Base-by-base conservation (phyloP, 108 stramenopile genomes). In the Pseudonitzschia pungens region DNA sequence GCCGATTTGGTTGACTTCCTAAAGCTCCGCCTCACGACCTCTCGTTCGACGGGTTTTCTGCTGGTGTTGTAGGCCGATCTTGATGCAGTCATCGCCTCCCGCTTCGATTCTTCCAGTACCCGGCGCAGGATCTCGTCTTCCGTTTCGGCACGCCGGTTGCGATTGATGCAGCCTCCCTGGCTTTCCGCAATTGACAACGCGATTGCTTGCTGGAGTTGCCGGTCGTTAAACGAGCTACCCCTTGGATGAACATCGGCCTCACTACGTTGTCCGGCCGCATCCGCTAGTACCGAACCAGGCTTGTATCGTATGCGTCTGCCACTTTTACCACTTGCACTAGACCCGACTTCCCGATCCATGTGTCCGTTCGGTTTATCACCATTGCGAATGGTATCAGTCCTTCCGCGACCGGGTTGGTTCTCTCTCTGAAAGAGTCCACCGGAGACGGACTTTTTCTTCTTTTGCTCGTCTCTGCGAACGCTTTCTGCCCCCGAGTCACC, bases 201-300 rank as follows among this genome's bases (percentile, higher is more conserved):
- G 68, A 79, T 79, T 10, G 78, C 78, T 29, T 73, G 50, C 44
- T 79, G 72, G 28, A 79, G 45, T 21, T 64, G 68, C 11, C 57
- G 65, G 54, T 79, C 73, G 57, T 26, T 58, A 24, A 26, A 31
- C 14, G 43, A 0, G 20, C 21, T 24, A 45, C 43, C 32, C 12
- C 42, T 65, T 20, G 20, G 20, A 14, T 21, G n/a, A 14, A 10
- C 24, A 15, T 24, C 15, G 8, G n/a, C 24, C 10, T 54, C 24
- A 21, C 14, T 36, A 65, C 7, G 22, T n/a, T 12, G 45, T 18
- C 9, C 45, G 41, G 51, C 68, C 6, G 56, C 50, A 43, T 20
- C 43, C 15, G 42, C 21, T 10, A 73, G 43, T 6, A 10, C 28
- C 20, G 72, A 73, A 3, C 68, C 78, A 20, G 58, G 68, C 56